Conservation (phyloP, 2,329 filamentous ascomycete genomes). For the Hypoxylon sp. region DNA sequence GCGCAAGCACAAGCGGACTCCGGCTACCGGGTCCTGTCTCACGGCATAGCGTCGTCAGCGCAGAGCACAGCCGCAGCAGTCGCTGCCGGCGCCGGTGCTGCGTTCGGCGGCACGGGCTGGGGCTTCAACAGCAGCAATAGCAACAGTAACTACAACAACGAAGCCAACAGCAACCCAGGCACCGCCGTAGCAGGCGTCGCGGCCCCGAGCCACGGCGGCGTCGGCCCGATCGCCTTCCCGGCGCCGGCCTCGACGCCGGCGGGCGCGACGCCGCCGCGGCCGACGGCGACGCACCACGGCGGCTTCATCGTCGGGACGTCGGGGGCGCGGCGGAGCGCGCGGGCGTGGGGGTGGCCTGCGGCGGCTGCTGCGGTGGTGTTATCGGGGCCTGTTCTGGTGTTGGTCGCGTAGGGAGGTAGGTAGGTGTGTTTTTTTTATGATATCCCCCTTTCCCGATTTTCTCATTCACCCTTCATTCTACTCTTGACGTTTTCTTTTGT, state of each 20-base stretch:
- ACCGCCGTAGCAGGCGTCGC: not conserved
- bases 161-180: not conserved
- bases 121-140: conserved; percentile 18
- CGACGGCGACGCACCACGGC: not conserved
- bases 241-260: not conserved
- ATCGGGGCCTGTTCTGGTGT: not conserved
- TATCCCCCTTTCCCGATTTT: no score
- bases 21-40: not conserved
- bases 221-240: not conserved
- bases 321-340: not conserved
- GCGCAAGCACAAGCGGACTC: not conserved
- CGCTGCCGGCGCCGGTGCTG: not conserved
- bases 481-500: no score
- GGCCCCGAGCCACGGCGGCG: not conserved
- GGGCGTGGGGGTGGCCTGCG: no score
- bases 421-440: no score
- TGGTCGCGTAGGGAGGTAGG: not conserved
- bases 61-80: not conserved
- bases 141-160: not conserved
- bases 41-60: not conserved
- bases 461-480: no score
- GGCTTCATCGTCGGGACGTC: not conserved
- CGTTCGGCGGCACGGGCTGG: conserved; percentile 16
- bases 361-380: no score
- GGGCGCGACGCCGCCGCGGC: not conserved